Percentiles rank a stretch among this genome's conserved stretches.
phyloP scores from a whole-genome alignment of 192 early-diverging fungal species.

The Backusella parvicylindrica region DNA sequence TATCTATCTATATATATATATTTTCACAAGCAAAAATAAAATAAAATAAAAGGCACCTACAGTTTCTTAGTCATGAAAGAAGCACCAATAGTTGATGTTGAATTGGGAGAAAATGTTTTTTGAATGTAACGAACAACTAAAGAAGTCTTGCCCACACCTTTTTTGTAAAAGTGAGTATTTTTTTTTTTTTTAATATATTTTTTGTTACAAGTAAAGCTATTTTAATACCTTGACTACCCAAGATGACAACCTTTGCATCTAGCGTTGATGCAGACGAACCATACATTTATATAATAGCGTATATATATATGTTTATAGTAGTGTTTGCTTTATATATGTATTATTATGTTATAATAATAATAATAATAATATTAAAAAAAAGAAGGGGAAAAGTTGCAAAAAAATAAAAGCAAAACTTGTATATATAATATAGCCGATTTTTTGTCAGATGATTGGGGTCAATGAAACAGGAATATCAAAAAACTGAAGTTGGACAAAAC shows the following conservation, averaged over 20 bases:
- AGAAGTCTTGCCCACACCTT: slow-evolving; percentile 81
- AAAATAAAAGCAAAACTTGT: not conserved
- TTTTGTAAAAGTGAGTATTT: no score
- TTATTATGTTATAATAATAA: no score
- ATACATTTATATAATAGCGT: not conserved
- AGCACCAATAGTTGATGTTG: slow-evolving; percentile 74
- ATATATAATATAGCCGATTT: no score
- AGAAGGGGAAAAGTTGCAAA: not conserved
- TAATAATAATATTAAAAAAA: slow-evolving; percentile 4
- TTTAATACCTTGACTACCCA: slow-evolving; percentile 63
- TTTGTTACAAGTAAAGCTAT: not conserved
- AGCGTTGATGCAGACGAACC: slow-evolving; percentile 40
- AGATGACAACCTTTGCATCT: slow-evolving; percentile 74
- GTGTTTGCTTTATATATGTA: not conserved
- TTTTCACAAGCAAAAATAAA: not conserved
- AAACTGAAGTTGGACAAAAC: no score
- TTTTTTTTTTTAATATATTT: slow-evolving; percentile 4
- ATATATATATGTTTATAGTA: not conserved
- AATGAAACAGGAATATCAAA: no score
- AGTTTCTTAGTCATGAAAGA: slow-evolving; percentile 75
- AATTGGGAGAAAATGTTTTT: slow-evolving; percentile 72
- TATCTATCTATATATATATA: not conserved
- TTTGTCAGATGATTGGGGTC: no score
- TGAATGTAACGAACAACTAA: slow-evolving; percentile 71
- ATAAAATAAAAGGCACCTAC: slow-evolving; percentile 35